Evolutionary conservation across 306 rosid genomes (phyloP).

Genomic region (Rosa multiflora): DNA sequence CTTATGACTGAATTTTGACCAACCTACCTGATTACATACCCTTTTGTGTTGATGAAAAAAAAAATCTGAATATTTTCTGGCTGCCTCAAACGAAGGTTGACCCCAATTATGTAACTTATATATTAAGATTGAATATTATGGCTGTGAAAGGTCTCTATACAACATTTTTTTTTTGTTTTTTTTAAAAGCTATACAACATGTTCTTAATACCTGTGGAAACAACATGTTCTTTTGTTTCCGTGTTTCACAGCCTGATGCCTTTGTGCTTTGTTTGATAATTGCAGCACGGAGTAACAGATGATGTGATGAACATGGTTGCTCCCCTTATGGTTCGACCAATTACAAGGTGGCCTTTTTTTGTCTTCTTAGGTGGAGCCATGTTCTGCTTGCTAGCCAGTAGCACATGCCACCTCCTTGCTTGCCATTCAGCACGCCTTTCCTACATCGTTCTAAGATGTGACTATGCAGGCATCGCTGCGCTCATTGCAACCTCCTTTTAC

Average conservation of each 20-base stretch:
- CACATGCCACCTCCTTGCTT: conserved; percentile 56
- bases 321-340: conserved; percentile 37
- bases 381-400: conserved; percentile 70
- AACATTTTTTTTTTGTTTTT: too few species aligned
- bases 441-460: conserved; percentile 55
- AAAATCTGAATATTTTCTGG: neutral
- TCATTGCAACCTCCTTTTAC: conserved; percentile 60
- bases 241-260: conserved; percentile 5
- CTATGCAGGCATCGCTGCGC: conserved; percentile 58
- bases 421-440: conserved; percentile 58
- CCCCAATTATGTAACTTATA: neutral
- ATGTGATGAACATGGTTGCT: conserved; percentile 30
- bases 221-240: neutral
- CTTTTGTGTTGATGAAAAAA: neutral
- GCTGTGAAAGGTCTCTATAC: neutral
- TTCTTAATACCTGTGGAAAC: neutral
- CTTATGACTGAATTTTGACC: neutral
- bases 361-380: conserved; percentile 61
- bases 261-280: conserved; percentile 4
- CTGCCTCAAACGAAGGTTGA: neutral
- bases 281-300: conserved; percentile 44
- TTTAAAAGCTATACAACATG: too few species aligned
- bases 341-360: conserved; percentile 61
- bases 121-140: neutral
- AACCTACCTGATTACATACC: neutral